Base-by-base conservation (phyloP, 768 basidiomycete genomes). In the Vararia minispora region DNA sequence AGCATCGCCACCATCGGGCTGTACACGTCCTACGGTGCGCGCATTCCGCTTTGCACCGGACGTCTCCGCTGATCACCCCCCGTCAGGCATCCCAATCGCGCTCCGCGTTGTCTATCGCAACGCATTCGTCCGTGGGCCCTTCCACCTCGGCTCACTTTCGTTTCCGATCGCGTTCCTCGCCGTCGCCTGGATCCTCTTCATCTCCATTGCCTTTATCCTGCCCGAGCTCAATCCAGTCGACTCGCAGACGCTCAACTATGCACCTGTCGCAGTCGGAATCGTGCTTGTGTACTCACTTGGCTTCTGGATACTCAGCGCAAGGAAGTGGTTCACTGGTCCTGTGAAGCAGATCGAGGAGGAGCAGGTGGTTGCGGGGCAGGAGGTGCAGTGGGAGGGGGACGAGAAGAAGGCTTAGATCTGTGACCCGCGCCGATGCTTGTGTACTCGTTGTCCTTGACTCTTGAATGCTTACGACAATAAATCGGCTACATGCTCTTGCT, bases 201-300 rank as follows among this genome's bases (percentile, higher is more conserved):
- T 88, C 47, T 63, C 79, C 5, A 74, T 86, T 49, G 73, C 66
- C 5, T 86, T 86, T 56, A 74, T 83, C 47, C 66, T 88, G 1
- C 82, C 80, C 6, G 70, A 77, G 56, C 58, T 69, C 21, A 83
- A 78, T 51, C 80, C 80, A 6, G 80, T 86, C 33, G 59, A 72
- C 46, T 70, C 72, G 0, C 72, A 82, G 51, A 82, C 82, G 2
- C 60, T 86, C 43, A 86, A 84, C 53, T 88, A 85, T 51, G 58
- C 82, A 0, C 67, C 78, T 28, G 82, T 85, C 7, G 84, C 82
- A 3, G 79, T 85, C 17, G 81, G 76, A 0, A 80, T 84, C 45
- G 78, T 88, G 12, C 51, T 80, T 3, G 40, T 58, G 2, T 83
- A 82, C 54, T 68, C 73, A 39, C 51, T 79, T n/a, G 71, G 71